Base-by-base conservation (phyloP, 306 rosid species). In the Clitoria ternatea region DNA sequence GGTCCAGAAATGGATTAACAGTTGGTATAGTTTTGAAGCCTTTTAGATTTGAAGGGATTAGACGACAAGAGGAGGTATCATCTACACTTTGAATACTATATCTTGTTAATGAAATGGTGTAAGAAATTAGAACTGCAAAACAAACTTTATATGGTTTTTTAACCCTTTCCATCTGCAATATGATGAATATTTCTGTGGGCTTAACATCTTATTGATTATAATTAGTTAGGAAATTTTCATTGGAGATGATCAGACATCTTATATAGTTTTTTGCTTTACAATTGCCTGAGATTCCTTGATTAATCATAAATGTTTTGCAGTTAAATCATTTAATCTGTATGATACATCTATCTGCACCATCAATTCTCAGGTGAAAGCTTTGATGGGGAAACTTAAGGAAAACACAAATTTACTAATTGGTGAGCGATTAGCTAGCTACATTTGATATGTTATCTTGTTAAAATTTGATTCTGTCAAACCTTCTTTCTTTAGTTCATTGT, bases 31-130 rank as follows among this genome's bases (percentile, higher is more conserved):
- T 94, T 68, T 81, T 94, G 79, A 89, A 90, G 82, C 97, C 98
- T 47, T 94, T 94, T 83, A 86, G 86, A 84, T 94, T 94, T 69
- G 98, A 94, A 87, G 98, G 98, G 29, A 76, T 80, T 76, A 82
- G 88, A 82, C 92, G 98, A 44, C 90, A 79, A 63, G 85, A 85
- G 74, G 98, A 94, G 98, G 98, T 94, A 83, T 54, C 54, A 43
- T 44, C 24, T 20, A 27, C 10, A 22, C 61, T 78, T 53, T 17
- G 55, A 37, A 52, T 47, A 17, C 35, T 44, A 66, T 49, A 66
- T 40, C 39, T 14, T 20, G 19, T 43, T 22, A 13, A 8, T 44
- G 40, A 29, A 20, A 24, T 37, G 73, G 27, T 66, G 67, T 32
- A 19, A 68, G 33, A 64, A 66, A 47, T 74, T 7, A 36, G 18